phyloP scores from a whole-genome alignment of 1,139 yeast genomes.

The Kodamaea ohmeri region DNA sequence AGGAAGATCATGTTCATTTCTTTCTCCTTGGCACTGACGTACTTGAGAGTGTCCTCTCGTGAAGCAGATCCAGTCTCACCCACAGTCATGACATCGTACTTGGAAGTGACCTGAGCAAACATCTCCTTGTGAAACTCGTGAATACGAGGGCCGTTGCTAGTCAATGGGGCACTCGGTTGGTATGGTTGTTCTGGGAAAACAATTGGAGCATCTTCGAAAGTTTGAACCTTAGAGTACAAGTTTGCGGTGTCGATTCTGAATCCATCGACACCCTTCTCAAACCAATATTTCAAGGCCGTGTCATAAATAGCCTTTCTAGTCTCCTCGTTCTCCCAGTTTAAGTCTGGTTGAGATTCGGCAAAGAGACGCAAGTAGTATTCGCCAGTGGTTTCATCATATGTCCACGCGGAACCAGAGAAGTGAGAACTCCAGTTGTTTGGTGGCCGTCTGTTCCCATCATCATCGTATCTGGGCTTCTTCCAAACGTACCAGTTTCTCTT shows the following conservation, averaged over 20 bases:
- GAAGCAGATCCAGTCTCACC: slow-evolving; percentile 51
- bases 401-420: slow-evolving; percentile 58
- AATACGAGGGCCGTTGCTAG: slow-evolving; percentile 50
- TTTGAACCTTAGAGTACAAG: slow-evolving; percentile 49
- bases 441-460: slow-evolving; percentile 47
- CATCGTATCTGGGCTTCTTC: slow-evolving; percentile 48
- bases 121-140: slow-evolving; percentile 58
- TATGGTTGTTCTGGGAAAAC: slow-evolving; percentile 37
- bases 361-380: slow-evolving; percentile 55
- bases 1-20: slow-evolving; percentile 55
- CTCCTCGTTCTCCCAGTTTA: slow-evolving; percentile 58
- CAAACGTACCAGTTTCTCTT: slow-evolving; percentile 65
- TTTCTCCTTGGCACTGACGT: slow-evolving; percentile 46
- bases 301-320: slow-evolving; percentile 51
- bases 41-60: slow-evolving; percentile 43
- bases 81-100: slow-evolving; percentile 55
- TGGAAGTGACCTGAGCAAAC: slow-evolving; percentile 41
- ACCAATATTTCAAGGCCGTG: slow-evolving; percentile 52
- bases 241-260: slow-evolving; percentile 58
- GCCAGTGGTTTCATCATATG: slow-evolving; percentile 48
- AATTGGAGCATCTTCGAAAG: slow-evolving; percentile 50
- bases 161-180: slow-evolving; percentile 36
- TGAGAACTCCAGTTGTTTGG: slow-evolving; percentile 57
- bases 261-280: slow-evolving; percentile 55
- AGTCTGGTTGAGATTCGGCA: slow-evolving; percentile 54